Evolutionary conservation across 352 stramenopile genomes (phyloP), one percentile per base, ranked within the genome.

Genomic region (Hyaloperonospora arabidopsidis): DNA sequence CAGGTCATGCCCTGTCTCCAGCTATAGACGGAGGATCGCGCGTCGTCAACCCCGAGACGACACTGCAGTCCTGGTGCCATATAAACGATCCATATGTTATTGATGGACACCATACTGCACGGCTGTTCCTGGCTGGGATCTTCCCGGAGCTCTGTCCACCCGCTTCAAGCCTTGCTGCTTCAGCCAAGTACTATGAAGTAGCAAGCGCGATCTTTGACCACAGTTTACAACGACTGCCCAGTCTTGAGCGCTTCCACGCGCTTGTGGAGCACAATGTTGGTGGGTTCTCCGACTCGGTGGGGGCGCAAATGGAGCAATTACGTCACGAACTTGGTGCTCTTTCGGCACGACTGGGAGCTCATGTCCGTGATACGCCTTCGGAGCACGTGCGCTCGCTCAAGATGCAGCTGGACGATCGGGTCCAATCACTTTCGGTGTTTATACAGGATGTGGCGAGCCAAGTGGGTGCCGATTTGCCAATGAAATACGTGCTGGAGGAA

Each of bases 151-250:
- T 71, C 48, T 87, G 76, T 45, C 67, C 62, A 21, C 58, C 57
- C n/a, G 65, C 62, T 29, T 61, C 49, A 17, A 57, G 53, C 2
- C 50, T 46, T 19, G 56, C 61, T 10, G 45, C 57, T 6, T 60
- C 61, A 12, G 53, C 51, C 50, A 80, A 72, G 43, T 85, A 90
- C 70, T 88, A 86, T 58, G 76, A 91, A 43, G 72, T 93, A 29
- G 80, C 83, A 40, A 86, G 76, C 55, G 72, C 79, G 32, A 81
- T 90, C 54, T 84, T 93, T 48, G 80, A 87, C 57, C 78, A 89
- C 78, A 91, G 79, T 48, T 63, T 93, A 55, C 80, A 89, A 57
- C 83, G 87, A 43, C 83, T 93, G 47, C 83, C 83, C 45, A 90
- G 80, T 63, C 65, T 93, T 19, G 76, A 87, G 55, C 79, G 78